Evolutionary conservation across 352 stramenopile species (phyloP).

Genomic region (Pythium dissimile): DNA sequence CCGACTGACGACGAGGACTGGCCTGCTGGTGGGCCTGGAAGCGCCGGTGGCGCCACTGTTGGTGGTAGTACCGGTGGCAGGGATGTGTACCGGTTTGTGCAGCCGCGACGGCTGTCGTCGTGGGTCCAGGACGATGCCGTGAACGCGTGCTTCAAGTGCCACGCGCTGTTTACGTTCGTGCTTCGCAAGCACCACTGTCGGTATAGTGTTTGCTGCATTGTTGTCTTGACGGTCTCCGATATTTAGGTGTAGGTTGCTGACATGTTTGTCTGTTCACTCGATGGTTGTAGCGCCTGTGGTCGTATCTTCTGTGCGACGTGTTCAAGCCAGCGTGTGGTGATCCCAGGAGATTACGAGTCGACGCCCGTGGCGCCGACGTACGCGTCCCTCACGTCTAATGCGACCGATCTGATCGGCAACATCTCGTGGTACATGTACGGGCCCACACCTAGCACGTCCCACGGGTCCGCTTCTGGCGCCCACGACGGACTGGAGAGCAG

Average conservation of each 20-base stretch:
- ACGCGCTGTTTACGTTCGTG: slow-evolving; percentile 74
- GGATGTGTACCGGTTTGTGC: slow-evolving; percentile 84
- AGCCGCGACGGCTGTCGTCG: slow-evolving; percentile 69
- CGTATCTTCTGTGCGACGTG: slow-evolving; percentile 80
- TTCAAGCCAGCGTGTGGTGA: slow-evolving; percentile 81
- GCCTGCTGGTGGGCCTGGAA: slow-evolving; percentile 41
- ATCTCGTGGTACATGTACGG: slow-evolving; percentile 79
- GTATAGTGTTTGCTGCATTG: slow-evolving; percentile 14
- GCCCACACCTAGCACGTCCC: slow-evolving; percentile 22
- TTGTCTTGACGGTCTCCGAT: not conserved
- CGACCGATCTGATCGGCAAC: slow-evolving; percentile 73
- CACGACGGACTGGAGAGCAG: slow-evolving; percentile 29
- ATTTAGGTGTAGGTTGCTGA: not conserved
- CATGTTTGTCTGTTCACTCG: not conserved
- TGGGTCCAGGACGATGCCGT: slow-evolving; percentile 87
- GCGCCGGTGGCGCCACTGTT: slow-evolving; percentile 17
- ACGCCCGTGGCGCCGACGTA: slow-evolving; percentile 59
- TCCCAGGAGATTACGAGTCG: slow-evolving; percentile 74
- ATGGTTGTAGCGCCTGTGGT: slow-evolving; percentile 44
- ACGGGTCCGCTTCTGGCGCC: not conserved
- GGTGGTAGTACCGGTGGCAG: slow-evolving; percentile 38
- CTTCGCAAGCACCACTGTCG: slow-evolving; percentile 82
- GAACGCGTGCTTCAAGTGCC: slow-evolving; percentile 85
- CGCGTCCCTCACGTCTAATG: slow-evolving; percentile 68
- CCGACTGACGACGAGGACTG: slow-evolving; percentile 63